Base-by-base conservation (phyloP, 768 basidiomycete species). In the Lactarius sanguifluus region DNA sequence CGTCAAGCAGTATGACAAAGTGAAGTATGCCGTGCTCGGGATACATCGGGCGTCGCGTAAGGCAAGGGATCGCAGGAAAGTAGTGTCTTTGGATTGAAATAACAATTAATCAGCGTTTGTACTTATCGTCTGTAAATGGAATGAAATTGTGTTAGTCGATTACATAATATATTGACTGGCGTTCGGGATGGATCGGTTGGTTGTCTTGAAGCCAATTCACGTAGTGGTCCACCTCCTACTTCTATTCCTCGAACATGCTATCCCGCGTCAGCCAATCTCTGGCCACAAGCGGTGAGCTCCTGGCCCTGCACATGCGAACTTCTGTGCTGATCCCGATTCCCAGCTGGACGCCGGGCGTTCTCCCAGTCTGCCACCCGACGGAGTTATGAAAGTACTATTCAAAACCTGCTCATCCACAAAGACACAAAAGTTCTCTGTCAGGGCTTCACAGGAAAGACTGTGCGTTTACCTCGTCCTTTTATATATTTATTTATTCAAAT, bases 371-470 rank as follows among this genome's bases (percentile, higher is more conserved):
- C 85, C 54, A 75, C 86, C 71, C 85, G 92, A 72, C 82, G 79
- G 70, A 86, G 85, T 73, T 98, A 98, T 77, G 93, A 89, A 62
- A 90, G 91, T 75, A 95, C 94, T 58, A 89, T 95, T 75, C 82
- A 85, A 75, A 99, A 98, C 81, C 86, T 99, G 70, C 86, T 89
- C 72, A 90, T 99, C 73, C 86, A 92, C 79, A 92, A 93, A 75
- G 93, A 98, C 77, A 97, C 97, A 71, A 95, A 87, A 78, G 96
- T 99, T 55, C 80, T 83, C 70, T 94, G 89, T 77, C 97, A 94
- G 78, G 94, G 86, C 5, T 86, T 95, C 72, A 98, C 95, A 15
- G 96, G 96, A 76, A 98, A 97, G 87, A 97, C 94, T 65, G 96
- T 93, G 71, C 28, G 32, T 25, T 30, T 34, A 6, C 30, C 25